Base-by-base conservation (phyloP, 2,329 filamentous ascomycete genomes). In the Talaromyces atroroseus region DNA sequence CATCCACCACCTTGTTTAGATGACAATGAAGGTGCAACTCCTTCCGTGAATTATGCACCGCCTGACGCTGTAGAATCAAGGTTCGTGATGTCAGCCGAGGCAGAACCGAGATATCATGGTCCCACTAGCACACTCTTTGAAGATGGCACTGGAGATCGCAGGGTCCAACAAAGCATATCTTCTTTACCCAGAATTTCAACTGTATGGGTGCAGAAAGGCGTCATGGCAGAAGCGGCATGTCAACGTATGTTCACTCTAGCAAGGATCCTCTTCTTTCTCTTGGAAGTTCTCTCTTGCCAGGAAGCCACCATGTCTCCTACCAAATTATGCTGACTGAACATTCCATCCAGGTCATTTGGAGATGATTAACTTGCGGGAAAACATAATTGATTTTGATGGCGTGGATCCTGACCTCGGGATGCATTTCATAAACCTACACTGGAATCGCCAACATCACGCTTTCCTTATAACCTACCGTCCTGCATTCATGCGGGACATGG, bases 301-400 rank as follows among this genome's bases (percentile, higher is more conserved):
- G 5, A 23, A 16, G 3, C 8, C 10, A 20, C 24, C 12, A 14
- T 3, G 18, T 48, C 23, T 24, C 18, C 11, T 10, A 23, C 5
- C n/a, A n/a, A n/a, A n/a, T 1, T 3, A 24, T 8, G 2, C 23
- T 46, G 23, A 49, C 52, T 57, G 55, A 42, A 50, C 40, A 4
- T 34, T 45, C 5, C 5, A 12, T 8, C 12, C 45, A 75, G 73
- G 61, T 60, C 79, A 82, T 52, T 65, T 80, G 7, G 80, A 82
- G 58, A 68, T 68, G 2, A 66, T 80, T 58, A 78, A 81, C 57
- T 69, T 76, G 42, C 66, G 71, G 4, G 66, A 72, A 16, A 74
- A 72, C 1, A 75, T 75, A 53, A 71, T 82, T 2, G 80, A 83
- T 61, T 82, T 84, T 63, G 80, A 83, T 61, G 80, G 79, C 1